phyloP scores from a whole-genome alignment of 805 yeast genomes.

The Gaillardinia entomophila region DNA sequence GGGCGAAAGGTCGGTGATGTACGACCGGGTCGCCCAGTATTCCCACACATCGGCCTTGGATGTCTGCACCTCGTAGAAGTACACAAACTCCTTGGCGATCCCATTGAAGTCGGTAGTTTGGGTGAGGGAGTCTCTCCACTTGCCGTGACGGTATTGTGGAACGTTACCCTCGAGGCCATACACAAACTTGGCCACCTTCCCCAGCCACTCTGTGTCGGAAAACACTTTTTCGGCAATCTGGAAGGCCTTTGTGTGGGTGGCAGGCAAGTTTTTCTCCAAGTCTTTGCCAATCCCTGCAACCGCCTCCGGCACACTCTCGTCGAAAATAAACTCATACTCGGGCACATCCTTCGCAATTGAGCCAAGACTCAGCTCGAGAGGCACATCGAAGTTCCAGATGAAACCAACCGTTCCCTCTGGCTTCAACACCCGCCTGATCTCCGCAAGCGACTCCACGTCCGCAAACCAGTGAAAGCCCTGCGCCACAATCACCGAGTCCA shows the following conservation, averaged over 20 bases:
- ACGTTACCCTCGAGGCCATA: conserved; percentile 37
- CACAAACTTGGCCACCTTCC: conserved; percentile 23
- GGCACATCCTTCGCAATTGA: conserved; percentile 3
- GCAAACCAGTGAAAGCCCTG: conserved; percentile 69
- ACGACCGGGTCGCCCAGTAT: conserved; percentile 52
- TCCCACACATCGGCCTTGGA: conserved; percentile 34
- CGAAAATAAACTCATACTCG: conserved; percentile 2
- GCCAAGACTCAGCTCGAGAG: conserved; percentile 7
- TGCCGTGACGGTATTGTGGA: conserved; percentile 50
- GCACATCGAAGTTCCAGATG: conserved; percentile 52
- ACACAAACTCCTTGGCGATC: conserved; percentile 26
- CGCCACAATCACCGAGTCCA: conserved; percentile 49
- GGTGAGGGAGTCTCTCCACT: conserved; percentile 40
- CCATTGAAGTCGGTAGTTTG: conserved; percentile 25
- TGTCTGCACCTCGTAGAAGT: conserved; percentile 21
- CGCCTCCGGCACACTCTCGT: conserved; percentile 2
- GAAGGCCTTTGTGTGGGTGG: conserved; percentile 1
- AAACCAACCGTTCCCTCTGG: conserved; percentile 44
- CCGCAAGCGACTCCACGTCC: conserved; percentile 42
- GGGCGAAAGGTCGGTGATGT: conserved; percentile 41
- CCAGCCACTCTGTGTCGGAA: conserved; percentile 30
- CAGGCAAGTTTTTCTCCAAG: conserved; percentile 1
- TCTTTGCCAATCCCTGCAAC: conserved; percentile 2
- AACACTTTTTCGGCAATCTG: conserved; percentile 9
- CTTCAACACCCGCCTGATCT: conserved; percentile 46